Percentiles rank a stretch among this genome's conserved stretches.
These are phyloP conservation scores for Aureobasidium sp. DNA, from an alignment of 2,329 filamentous ascomycete species.

Conservation along the genomic window DNA sequence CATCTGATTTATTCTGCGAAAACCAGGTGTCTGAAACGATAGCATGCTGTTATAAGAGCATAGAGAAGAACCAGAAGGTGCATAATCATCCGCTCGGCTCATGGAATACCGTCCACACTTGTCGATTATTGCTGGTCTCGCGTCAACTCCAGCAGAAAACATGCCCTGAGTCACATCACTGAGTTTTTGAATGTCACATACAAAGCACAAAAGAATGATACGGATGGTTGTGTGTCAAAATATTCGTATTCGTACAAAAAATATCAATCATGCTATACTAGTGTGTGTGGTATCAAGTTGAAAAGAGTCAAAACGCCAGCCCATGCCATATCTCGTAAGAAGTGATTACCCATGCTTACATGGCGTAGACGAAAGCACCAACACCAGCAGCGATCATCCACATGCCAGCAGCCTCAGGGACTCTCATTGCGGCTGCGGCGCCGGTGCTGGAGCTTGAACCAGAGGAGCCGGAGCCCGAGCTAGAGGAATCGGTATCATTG, in stretches of 20 bases:
- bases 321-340: conserved; percentile 7
- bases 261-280: background rate
- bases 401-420: conserved; percentile 28
- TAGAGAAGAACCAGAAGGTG: too few species aligned
- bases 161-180: too few species aligned
- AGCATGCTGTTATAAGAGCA: too few species aligned
- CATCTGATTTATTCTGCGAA: too few species aligned
- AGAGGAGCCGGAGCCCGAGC: background rate
- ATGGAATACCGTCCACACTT: too few species aligned
- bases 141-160: too few species aligned
- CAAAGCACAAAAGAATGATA: too few species aligned
- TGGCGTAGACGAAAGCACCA: conserved; percentile 25
- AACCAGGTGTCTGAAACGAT: too few species aligned
- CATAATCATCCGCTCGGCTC: too few species aligned
- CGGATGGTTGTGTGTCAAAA: background rate
- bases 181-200: too few species aligned
- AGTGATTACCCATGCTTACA: conserved; percentile 14
- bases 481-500: conserved; percentile 27
- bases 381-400: conserved; percentile 32
- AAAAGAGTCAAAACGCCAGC: background rate
- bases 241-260: background rate
- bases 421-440: background rate
- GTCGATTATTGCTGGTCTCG: too few species aligned
- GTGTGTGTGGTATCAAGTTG: background rate
- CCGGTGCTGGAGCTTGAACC: conserved; percentile 18